Percentiles rank a stretch among this genome's conserved stretches.
Conservation (phyloP, 495 filamentous ascomycete species). For the Penicillium steckii region DNA sequence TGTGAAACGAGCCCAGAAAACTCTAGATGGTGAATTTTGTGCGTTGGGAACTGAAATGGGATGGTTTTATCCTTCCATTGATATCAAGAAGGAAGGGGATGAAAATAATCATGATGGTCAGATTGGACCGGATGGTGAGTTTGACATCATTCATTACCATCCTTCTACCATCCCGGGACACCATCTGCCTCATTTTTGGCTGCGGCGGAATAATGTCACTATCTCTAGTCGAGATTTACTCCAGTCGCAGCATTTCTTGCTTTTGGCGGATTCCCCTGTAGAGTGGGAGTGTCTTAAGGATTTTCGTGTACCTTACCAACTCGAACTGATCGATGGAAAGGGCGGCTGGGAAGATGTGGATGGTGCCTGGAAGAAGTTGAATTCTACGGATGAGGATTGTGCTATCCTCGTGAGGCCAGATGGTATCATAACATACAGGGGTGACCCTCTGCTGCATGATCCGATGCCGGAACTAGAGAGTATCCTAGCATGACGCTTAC, state of each 20-base stretch:
- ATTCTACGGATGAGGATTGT: background rate
- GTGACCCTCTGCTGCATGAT: background rate
- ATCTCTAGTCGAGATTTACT: slow-evolving; percentile 8
- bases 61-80: slow-evolving; percentile 10
- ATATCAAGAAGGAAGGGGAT: background rate
- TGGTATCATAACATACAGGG: background rate
- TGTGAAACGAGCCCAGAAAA: background rate
- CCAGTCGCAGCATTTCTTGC: background rate
- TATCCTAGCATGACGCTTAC: no score
- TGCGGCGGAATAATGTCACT: background rate
- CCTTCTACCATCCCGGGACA: slow-evolving; percentile 10
- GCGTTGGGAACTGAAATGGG: slow-evolving; percentile 5
- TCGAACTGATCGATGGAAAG: background rate
- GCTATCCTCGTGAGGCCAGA: slow-evolving; percentile 2
- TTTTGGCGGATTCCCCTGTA: background rate
- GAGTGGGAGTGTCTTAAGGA: background rate
- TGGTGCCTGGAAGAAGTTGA: background rate
- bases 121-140: background rate
- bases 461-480: background rate
- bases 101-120: slow-evolving; percentile 1
- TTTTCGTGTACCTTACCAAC: background rate
- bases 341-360: background rate
- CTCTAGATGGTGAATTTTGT: slow-evolving; percentile 10
- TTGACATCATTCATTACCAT: slow-evolving; percentile 6
- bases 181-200: slow-evolving; percentile 12